Evolutionary conservation across 2,329 filamentous ascomycete genomes (phyloP).

Genomic region (Westerdykella sp.): DNA sequence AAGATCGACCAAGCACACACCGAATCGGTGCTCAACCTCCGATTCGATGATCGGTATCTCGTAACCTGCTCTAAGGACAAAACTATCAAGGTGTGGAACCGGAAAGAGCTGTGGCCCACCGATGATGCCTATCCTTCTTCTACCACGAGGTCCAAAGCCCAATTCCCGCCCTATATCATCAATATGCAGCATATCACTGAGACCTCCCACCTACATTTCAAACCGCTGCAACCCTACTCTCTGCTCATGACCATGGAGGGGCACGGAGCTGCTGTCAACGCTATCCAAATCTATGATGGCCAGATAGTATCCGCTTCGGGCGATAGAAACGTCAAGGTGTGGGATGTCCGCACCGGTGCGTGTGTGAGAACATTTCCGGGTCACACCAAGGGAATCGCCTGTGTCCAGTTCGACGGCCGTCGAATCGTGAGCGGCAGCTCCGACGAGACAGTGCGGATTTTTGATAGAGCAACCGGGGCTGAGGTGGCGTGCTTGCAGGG

Average conservation of each 20-base stretch:
- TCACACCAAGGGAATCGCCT: conserved; percentile 92
- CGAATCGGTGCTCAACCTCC: conserved; percentile 89
- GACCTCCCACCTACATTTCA: conserved; percentile 40
- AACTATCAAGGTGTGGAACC: conserved; percentile 93
- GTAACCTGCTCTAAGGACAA: conserved; percentile 98
- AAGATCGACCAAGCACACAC: conserved; percentile 69
- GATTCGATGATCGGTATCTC: conserved; percentile 84
- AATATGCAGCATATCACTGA: conserved; percentile 41
- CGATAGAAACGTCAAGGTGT: conserved; percentile 88
- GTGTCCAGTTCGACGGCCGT: conserved; percentile 90
- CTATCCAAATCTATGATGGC: conserved; percentile 79
- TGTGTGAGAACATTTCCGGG: conserved; percentile 75
- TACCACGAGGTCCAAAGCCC: conserved; percentile 40
- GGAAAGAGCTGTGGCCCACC: conserved; percentile 44
- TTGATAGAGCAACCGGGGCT: conserved; percentile 75
- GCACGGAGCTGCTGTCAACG: conserved; percentile 89
- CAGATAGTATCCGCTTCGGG: conserved; percentile 93
- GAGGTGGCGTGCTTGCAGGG: conserved; percentile 83
- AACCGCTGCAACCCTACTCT: conserved; percentile 60
- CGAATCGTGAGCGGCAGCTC: conserved; percentile 94
- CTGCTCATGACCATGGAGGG: conserved; percentile 75
- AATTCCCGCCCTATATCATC: conserved; percentile 51
- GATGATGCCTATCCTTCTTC: conserved; percentile 36
- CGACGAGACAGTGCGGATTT: conserved; percentile 93
- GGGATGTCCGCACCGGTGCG: conserved; percentile 76